Base-by-base conservation (phyloP, 176 grass and related monocot species). In the Phragmites australis region DNA sequence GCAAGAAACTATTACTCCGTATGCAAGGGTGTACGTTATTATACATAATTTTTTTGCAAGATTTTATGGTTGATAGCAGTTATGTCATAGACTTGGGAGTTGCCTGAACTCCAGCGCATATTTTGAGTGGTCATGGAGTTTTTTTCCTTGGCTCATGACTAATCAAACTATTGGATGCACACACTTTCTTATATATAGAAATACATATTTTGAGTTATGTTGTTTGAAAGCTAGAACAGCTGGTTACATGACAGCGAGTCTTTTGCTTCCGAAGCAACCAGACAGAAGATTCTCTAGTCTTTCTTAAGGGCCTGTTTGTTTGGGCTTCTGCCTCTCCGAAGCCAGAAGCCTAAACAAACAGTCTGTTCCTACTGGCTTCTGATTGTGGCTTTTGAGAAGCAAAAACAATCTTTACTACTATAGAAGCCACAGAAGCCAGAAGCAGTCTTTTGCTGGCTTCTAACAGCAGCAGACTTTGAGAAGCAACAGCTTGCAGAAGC, bases 261-360 rank as follows among this genome's bases (percentile, higher is more conserved):
- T 52, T 73, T 56, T 86, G 45, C 16, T 65, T 85, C 45, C 44
- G 55, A 79, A 31, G 70, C 46, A 74, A 31, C 32, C 31, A 44
- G 16, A 26, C 34, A 39, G 13, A 64, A 65, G 37, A 62, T 65
- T 74, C 6, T 78, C 32, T 31, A 63, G 23, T 73, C 30, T 72
- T 43, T 65, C 54, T 52, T 21, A 31, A 62, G n/a, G n/a, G n/a
- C n/a, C n/a, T n/a, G n/a, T n/a, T n/a, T n/a, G n/a, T n/a, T n/a
- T n/a, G n/a, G n/a, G n/a, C n/a, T n/a, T n/a, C n/a, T n/a, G n/a
- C n/a, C n/a, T n/a, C n/a, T n/a, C n/a, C n/a, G n/a, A n/a, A n/a
- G n/a, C n/a, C n/a, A n/a, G n/a, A n/a, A n/a, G n/a, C n/a, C n/a
- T n/a, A n/a, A n/a, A n/a, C n/a, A n/a, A n/a, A n/a, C n/a, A n/a